Percentiles rank a stretch among this genome's conserved stretches.
These are phyloP conservation scores for Apiospora arundinis DNA, from an alignment of 2,329 filamentous ascomycete species.

Conservation along the genomic window DNA sequence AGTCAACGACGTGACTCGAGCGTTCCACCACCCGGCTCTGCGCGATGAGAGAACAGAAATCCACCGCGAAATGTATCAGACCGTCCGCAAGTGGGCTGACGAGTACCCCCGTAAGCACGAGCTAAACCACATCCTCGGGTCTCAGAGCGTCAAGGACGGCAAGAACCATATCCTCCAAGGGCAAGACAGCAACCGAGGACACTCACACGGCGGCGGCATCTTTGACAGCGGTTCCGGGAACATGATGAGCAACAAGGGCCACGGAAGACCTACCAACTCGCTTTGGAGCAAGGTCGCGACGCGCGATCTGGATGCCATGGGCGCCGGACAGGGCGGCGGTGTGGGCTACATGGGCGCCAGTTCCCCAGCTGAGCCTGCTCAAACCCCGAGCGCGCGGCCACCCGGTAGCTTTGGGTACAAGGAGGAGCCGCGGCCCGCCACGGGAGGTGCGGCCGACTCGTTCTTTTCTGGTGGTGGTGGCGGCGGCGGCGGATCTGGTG, in stretches of 20 bases:
- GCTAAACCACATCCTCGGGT: slow-evolving; percentile 78
- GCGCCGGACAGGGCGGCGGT: slow-evolving; percentile 49
- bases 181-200: slow-evolving; percentile 47
- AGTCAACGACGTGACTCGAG: slow-evolving; percentile 77
- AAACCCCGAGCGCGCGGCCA: slow-evolving; percentile 36
- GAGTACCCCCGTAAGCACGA: slow-evolving; percentile 69
- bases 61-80: slow-evolving; percentile 87
- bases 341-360: slow-evolving; percentile 42
- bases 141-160: slow-evolving; percentile 81
- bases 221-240: slow-evolving; percentile 43
- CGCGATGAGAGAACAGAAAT: slow-evolving; percentile 79
- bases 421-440: slow-evolving; percentile 36
- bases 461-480: slow-evolving; percentile 21
- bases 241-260: slow-evolving; percentile 52
- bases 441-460: slow-evolving; percentile 30
- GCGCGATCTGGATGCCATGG: slow-evolving; percentile 63
- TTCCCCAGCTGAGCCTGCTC: slow-evolving; percentile 40
- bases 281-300: slow-evolving; percentile 68
- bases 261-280: slow-evolving; percentile 64
- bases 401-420: slow-evolving; percentile 49
- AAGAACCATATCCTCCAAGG: slow-evolving; percentile 72
- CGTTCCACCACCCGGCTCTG: slow-evolving; percentile 90
- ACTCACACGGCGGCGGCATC: slow-evolving; percentile 49
- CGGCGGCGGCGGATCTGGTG: slow-evolving; percentile 15
- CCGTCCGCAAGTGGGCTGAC: slow-evolving; percentile 82